Base-by-base conservation (phyloP, 208 protist genomes). In the Wallacemonas sp. region DNA sequence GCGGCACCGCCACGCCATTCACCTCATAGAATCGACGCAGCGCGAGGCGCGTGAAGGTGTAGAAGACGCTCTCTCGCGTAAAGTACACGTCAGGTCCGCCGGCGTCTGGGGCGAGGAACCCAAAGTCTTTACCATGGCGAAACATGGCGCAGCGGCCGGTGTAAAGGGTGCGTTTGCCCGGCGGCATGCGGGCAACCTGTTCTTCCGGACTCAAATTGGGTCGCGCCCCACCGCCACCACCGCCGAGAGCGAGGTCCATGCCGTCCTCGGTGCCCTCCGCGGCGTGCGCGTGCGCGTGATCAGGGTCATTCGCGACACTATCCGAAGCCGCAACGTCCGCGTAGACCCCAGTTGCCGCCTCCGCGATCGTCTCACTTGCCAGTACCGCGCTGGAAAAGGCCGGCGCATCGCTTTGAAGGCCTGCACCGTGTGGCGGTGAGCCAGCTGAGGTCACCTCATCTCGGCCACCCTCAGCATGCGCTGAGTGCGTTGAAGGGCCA, bases 21-120 rank as follows among this genome's bases (percentile, higher is more conserved):
- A 41, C 26, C 62, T 68, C 17, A 46, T 79, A 84, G 64, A 75
- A 94, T 28, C 56, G 47, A 4, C 68, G 67, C 60, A 94, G 55
- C 15, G 80, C 88, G 34, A 86, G 74, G 17, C 66, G 66, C 1
- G 84, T 95, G 59, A 95, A 95, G 27, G 71, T 70, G 65, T 75
- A 75, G 33, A 70, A 36, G 5, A 95, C 66, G 62, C 68, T 75
- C 58, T 89, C 75, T 12, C 68, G 67, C 12, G 79, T 82, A 54
- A 95, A 95, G 79, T 91, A 95, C 5, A 95, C 75, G 64, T 95
- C 89, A 0, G 89, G 89, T 2, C 85, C 85, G 11, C 89, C 89
- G 1, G 88, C 11, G 38, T 86, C 79, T 2, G 89, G 85, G 17
- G 80, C 61, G 53, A 95, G 68, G 53, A 95, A 95, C 49, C 89